A percentile compares a stretch with the other conserved stretches of the same genome.
Evolutionary conservation across 2,329 filamentous ascomycete species (phyloP).

Genomic region (Colletotrichum lentis): DNA sequence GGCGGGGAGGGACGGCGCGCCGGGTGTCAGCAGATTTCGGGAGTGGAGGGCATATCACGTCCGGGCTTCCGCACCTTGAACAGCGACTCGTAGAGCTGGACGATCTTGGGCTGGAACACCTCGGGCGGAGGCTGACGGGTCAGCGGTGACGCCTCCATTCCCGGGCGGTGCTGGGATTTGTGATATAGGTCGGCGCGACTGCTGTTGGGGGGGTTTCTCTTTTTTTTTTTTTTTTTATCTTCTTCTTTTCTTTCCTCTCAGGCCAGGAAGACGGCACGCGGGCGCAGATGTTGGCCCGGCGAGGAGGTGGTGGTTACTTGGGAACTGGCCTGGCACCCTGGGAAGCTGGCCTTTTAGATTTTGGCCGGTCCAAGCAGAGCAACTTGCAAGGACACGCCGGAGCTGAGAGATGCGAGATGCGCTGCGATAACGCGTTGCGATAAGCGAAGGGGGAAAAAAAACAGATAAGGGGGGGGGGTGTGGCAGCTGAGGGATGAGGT

Average conservation of each 20-base stretch:
- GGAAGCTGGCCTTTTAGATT: too few relatives aligned
- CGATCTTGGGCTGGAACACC: conserved; percentile 92
- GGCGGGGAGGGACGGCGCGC: neutral
- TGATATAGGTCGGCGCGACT: neutral
- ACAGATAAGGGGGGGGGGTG: conserved; percentile 6
- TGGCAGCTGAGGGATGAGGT: neutral
- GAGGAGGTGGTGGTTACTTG: neutral
- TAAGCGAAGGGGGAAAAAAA: neutral
- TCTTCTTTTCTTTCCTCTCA: too few relatives aligned
- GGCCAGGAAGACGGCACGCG: too few relatives aligned
- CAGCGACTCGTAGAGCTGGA: conserved; percentile 84
- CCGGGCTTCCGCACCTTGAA: conserved; percentile 72
- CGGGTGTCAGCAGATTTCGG: neutral
- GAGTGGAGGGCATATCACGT: too few relatives aligned
- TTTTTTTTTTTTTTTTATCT: neutral
- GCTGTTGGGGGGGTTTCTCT: neutral
- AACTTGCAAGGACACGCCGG: neutral
- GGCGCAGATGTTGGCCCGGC: too few relatives aligned
- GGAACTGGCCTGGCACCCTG: conserved; percentile 2
- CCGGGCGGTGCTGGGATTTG: neutral
- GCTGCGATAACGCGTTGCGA: conserved; percentile 29
- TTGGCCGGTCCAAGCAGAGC: too few relatives aligned
- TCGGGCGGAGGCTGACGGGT: conserved; percentile 91
- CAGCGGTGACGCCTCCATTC: conserved; percentile 89
- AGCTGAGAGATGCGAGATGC: neutral